Evolutionary conservation across 2,329 filamentous ascomycete species (phyloP).

Genomic region (Corinectria fuckeliana): DNA sequence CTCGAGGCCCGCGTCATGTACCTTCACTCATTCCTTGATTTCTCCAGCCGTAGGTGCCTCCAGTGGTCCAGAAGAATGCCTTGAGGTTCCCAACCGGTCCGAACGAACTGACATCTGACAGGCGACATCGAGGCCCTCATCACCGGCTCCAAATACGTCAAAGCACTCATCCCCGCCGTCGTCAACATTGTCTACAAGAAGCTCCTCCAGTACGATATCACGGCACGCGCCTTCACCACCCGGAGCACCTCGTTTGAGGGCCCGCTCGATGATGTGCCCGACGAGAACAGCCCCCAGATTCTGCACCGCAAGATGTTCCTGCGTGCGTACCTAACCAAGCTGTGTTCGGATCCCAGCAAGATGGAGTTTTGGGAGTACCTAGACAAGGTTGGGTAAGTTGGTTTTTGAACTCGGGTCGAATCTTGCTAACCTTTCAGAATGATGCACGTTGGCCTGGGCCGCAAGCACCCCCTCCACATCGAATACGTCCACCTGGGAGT

Average conservation of each 20-base stretch:
- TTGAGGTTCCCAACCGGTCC: too few species aligned
- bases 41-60: conserved; percentile 65
- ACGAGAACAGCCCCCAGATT: conserved; percentile 77
- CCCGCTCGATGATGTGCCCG: conserved; percentile 66
- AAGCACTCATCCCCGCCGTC: conserved; percentile 80
- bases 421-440: conserved; percentile 51
- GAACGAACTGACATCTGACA: conserved; percentile 43
- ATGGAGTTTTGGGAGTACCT: conserved; percentile 86
- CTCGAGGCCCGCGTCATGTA: conserved; percentile 74
- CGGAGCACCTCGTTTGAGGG: conserved; percentile 69
- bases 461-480: conserved; percentile 74
- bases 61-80: neutral
- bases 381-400: conserved; percentile 76
- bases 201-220: conserved; percentile 81
- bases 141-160: conserved; percentile 76
- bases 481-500: conserved; percentile 82
- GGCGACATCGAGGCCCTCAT: conserved; percentile 76
- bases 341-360: conserved; percentile 76
- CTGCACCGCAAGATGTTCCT: conserved; percentile 79
- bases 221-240: conserved; percentile 75
- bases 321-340: conserved; percentile 75
- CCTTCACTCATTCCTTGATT: conserved; percentile 78
- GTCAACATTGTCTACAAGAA: conserved; percentile 88
- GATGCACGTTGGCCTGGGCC: conserved; percentile 82
- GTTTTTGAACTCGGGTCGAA: neutral